Conservation (phyloP, 139 green algal genomes). For the Zygnema cylindricum region DNA sequence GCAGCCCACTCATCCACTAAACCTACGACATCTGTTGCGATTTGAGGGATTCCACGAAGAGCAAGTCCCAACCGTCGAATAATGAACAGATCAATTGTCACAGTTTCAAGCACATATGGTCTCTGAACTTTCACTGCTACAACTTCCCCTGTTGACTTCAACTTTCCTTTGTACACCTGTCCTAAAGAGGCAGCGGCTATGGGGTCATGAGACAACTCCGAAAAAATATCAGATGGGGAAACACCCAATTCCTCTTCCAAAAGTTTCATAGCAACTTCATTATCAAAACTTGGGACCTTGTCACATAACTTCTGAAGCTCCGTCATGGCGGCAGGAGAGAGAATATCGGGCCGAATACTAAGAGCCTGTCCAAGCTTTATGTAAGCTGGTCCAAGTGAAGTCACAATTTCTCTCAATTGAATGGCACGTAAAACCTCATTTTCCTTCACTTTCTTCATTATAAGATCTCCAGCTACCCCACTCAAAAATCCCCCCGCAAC, state of each 20-base stretch:
- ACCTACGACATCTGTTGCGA: slow-evolving; percentile 87
- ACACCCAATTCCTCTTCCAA: slow-evolving; percentile 78
- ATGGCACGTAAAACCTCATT: slow-evolving; percentile 87
- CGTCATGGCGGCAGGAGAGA: slow-evolving; percentile 93
- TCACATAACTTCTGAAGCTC: slow-evolving; percentile 99
- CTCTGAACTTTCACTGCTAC: slow-evolving; percentile 97
- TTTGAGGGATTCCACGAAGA: slow-evolving; percentile 59
- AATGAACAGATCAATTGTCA: slow-evolving; percentile 92
- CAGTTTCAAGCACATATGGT: slow-evolving; percentile 80
- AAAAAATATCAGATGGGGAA: slow-evolving; percentile 81
- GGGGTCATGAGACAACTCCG: slow-evolving; percentile 78
- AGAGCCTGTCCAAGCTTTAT: slow-evolving; percentile 96
- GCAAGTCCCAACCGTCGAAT: slow-evolving; percentile 69
- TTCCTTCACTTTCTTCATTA: slow-evolving; percentile 69
- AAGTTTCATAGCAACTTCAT: slow-evolving; percentile 52
- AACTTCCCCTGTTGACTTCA: slow-evolving; percentile 76
- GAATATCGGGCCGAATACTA: slow-evolving; percentile 94
- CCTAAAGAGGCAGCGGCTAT: slow-evolving; percentile 90
- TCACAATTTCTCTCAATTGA: slow-evolving; percentile 94
- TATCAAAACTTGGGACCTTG: slow-evolving; percentile 87
- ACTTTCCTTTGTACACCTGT: slow-evolving; percentile 87
- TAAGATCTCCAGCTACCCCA: slow-evolving; percentile 72
- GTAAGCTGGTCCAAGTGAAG: slow-evolving; percentile 90
- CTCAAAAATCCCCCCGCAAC: slow-evolving; percentile 83
- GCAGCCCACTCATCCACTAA: slow-evolving; percentile 97